Evolutionary conservation across 2,329 filamentous ascomycete species (phyloP), one percentile per base, ranked within the genome.

Genomic region (Penicillium occitanis): DNA sequence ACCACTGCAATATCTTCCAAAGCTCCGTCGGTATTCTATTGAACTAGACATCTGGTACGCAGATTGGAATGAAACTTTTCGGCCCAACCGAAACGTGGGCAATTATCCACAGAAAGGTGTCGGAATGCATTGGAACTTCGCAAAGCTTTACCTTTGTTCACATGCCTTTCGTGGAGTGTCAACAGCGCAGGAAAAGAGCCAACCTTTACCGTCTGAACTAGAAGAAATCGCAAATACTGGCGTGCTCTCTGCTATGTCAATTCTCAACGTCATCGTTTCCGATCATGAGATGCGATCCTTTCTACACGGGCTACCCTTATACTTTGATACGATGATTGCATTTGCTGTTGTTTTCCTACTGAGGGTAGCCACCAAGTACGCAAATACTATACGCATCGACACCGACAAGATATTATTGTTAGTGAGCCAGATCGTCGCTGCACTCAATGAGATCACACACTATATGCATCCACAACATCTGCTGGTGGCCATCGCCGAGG

Each of bases 51-150:
- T 30, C 10, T 58, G 50, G 50, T 40, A 58, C n/a, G 61, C 61
- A 17, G 61, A 58, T 28, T 64, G 61, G 61, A 58, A 58, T 8
- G 61, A 64, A 19, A 57, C 35, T 7, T 64, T 64, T 37, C 55
- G 71, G 37, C 74, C 75, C 4, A 78, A 80, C 64, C 71, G 73
- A 35, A 74, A 79, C 55, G 75, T 83, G 4, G 76, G 78, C 7
- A 75, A 78, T 19, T 83, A 81, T 68, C 81, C 81, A 0, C 72
- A 75, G 33, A 82, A 82, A 68, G 81, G 81, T 2, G 80, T 82
- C 8, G 73, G 73, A 5, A 72, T 83, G 42, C 79, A 83, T 68
- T 81, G 78, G 62, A 75, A 83, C 64, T 83, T 82, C 70, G 81
- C 80, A 8, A 78, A 81, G 64, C 73, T 84, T 3, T 79, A 83